Percentiles rank a stretch among this genome's conserved stretches.
Conservation (phyloP, 257 asterid genomes). For the Jaltomata sinuosa region DNA sequence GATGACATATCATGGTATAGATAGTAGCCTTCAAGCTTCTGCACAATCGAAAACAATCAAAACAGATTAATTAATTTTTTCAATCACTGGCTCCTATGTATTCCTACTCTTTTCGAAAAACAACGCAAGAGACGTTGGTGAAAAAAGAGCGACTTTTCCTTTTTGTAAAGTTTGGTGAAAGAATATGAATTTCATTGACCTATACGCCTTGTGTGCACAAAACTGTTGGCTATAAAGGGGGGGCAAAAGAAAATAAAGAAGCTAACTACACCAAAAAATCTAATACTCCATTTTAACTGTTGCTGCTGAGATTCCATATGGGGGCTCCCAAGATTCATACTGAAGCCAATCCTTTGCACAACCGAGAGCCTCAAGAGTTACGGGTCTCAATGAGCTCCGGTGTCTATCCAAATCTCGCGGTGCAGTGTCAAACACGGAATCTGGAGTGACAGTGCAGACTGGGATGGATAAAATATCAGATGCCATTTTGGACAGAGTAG, state of each 20-base stretch:
- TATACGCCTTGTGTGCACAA: conserved; percentile 8
- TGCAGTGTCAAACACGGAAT: conserved; percentile 44
- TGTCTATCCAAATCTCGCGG: conserved; percentile 32
- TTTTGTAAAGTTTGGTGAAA: neutral
- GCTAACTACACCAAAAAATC: neutral
- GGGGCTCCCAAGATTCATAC: conserved; percentile 14
- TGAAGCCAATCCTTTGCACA: conserved; percentile 84
- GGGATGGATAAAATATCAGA: conserved; percentile 69
- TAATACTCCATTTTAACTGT: conserved; percentile 21
- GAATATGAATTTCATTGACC: conserved; percentile 6
- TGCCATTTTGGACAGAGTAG: conserved; percentile 65
- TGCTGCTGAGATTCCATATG: conserved; percentile 6
- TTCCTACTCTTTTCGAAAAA: neutral
- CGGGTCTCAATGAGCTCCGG: conserved; percentile 39
- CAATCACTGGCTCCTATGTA: neutral
- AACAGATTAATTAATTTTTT: neutral
- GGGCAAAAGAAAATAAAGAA: neutral
- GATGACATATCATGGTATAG: neutral
- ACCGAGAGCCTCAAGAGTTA: conserved; percentile 47
- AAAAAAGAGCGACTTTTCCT: neutral
- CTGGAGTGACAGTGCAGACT: conserved; percentile 39
- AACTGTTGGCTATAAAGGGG: neutral
- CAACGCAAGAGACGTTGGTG: neutral
- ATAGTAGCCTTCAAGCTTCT: neutral
- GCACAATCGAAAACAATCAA: neutral